Percentiles rank a stretch among this genome's conserved stretches.
Conservation (phyloP, 2,329 filamentous ascomycete genomes). For the Beauveria rudraprayagi region DNA sequence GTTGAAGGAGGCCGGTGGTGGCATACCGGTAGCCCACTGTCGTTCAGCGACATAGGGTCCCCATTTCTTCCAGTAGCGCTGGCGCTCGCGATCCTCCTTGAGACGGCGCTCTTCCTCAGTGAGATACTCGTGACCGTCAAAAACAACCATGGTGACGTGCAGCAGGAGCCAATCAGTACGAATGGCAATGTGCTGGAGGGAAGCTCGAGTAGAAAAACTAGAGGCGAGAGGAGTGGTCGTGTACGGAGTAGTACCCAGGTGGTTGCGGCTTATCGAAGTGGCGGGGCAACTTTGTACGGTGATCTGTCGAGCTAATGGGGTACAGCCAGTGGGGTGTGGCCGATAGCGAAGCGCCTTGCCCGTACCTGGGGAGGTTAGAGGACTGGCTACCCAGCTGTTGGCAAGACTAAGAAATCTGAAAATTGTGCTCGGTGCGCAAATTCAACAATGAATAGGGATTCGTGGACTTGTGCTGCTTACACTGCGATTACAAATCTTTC, state of each 20-base stretch:
- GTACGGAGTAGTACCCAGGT: neutral
- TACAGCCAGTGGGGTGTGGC: neutral
- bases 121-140: conserved; percentile 80
- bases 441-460: neutral
- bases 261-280: conserved; percentile 9
- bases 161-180: neutral
- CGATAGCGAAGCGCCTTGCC: neutral
- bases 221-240: neutral
- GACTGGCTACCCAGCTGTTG: neutral
- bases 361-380: neutral
- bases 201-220: neutral
- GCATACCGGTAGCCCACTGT: conserved; percentile 83
- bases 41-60: conserved; percentile 88
- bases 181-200: neutral
- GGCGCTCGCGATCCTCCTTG: conserved; percentile 72
- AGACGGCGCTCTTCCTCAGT: conserved; percentile 87
- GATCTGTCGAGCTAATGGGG: conserved; percentile 3
- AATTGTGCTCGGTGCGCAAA: neutral
- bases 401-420: neutral
- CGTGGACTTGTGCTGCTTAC: neutral
- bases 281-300: conserved; percentile 8
- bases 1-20: conserved; percentile 1
- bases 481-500: neutral
- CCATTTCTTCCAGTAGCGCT: conserved; percentile 98
- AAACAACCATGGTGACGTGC: conserved; percentile 64